A percentile compares a stretch with the other conserved stretches of the same genome.
phyloP scores from a whole-genome alignment of 495 filamentous ascomycete species.

The Symbiotaphrina buchneri region DNA sequence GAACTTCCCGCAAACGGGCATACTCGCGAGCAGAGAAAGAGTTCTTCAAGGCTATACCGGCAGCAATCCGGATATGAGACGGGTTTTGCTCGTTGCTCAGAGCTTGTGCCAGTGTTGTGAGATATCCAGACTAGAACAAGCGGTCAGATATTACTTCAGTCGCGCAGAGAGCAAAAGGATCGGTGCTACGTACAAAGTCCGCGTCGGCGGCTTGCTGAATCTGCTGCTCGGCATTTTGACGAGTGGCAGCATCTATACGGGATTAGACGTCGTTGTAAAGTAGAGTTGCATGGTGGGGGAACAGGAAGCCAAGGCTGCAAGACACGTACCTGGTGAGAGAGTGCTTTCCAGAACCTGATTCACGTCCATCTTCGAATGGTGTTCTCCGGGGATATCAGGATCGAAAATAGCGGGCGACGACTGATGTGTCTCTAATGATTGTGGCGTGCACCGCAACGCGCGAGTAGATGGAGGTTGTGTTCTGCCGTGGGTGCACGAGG shows the following conservation, averaged over 20 bases:
- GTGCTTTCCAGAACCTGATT: conserved; percentile 79
- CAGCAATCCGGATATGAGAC: conserved; percentile 68
- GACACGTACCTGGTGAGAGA: conserved; percentile 56
- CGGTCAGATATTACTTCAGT: conserved; percentile 5
- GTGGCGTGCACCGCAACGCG: no score
- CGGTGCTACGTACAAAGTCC: conserved; percentile 60
- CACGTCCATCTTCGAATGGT: no score
- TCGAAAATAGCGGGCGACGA: no score
- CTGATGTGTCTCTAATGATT: no score
- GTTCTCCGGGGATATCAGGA: no score
- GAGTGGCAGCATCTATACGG: conserved; percentile 57
- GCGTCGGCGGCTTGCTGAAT: conserved; percentile 74
- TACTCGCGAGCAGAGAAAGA: conserved; percentile 83
- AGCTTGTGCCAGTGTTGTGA: conserved; percentile 73
- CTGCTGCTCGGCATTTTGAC: conserved; percentile 82
- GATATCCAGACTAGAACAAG: conserved; percentile 51
- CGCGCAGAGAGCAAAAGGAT: conserved; percentile 9
- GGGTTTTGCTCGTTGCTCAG: conserved; percentile 76
- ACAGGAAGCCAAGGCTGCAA: no score
- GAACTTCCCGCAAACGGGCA: conserved; percentile 62
- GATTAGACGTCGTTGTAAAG: conserved; percentile 11
- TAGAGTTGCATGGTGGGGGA: conserved; percentile 7
- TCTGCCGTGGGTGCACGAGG: no score
- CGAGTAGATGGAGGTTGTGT: no score
- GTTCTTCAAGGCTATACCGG: conserved; percentile 93